Conservation (phyloP, 2,329 filamentous ascomycete species). For the Neospermospora avenae region DNA sequence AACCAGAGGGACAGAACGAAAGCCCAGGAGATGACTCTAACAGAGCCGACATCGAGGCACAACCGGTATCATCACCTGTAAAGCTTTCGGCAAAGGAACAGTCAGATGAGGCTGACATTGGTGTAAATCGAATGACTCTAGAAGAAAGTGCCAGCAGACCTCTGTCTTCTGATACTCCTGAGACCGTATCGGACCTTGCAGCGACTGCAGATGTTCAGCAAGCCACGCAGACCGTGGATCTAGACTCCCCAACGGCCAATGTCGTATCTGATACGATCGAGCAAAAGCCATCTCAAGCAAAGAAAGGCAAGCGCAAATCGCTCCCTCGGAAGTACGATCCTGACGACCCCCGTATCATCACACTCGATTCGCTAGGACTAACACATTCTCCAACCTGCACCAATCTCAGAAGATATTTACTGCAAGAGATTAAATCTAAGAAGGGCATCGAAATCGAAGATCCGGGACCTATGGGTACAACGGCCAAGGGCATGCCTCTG, state of each 20-base stretch:
- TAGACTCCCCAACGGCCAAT: background rate
- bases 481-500: slow-evolving; percentile 69
- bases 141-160: background rate
- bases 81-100: background rate
- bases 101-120: slow-evolving; percentile 2
- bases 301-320: slow-evolving; percentile 30
- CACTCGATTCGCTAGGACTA: slow-evolving; percentile 78
- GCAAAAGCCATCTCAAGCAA: slow-evolving; percentile 26
- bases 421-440: slow-evolving; percentile 67
- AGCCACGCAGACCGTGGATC: background rate
- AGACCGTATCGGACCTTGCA: background rate
- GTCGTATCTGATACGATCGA: slow-evolving; percentile 12
- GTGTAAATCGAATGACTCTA: slow-evolving; percentile 15
- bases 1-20: background rate
- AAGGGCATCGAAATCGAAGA: slow-evolving; percentile 38
- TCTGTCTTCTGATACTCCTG: background rate
- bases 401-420: slow-evolving; percentile 72
- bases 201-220: background rate
- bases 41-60: background rate
- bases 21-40: background rate
- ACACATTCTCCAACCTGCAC: slow-evolving; percentile 61
- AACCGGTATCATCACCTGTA: background rate
- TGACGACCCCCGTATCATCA: slow-evolving; percentile 69
- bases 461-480: slow-evolving; percentile 50
- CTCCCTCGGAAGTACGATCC: slow-evolving; percentile 44